Base-by-base conservation (phyloP, 352 stramenopile species). In the Phytophthora europaea region DNA sequence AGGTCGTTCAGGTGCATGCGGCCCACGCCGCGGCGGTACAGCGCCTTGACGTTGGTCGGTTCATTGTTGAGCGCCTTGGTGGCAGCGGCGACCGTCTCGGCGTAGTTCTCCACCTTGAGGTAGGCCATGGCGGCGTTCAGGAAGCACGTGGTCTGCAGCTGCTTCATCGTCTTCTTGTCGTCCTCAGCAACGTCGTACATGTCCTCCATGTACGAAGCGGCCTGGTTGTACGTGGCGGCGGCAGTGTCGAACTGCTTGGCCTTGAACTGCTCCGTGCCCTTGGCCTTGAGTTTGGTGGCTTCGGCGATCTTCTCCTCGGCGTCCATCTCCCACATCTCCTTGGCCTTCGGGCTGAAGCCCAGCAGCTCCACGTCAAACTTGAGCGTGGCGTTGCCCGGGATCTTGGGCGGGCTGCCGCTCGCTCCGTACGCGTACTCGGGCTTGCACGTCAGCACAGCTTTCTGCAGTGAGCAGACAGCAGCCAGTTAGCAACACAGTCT, bases 301-400 rank as follows among this genome's bases (percentile, higher is more conserved):
- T 97, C 90, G 12, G 79, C 80, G 40, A 99, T 87, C 72, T 95
- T 97, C 69, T 96, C 89, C 20, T 85, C 79, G 0, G 86, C 70
- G 52, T 91, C 83, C 88, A 97, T 96, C 64, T 99, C 93, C 94
- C 93, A 98, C 74, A 96, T 93, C 77, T 98, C 91, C 77, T 99
- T 98, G 40, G 94, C 91, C 80, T 99, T 99, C 57, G 97, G 93
- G 58, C 89, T 87, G 77, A 98, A 99, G 52, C 88, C 93, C 28
- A 99, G 73, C 54, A 99, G 78, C 81, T 99, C 97, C 9, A 99
- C 96, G 54, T 99, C 97, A 79, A 99, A 99, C 74, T 98, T 93
- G 18, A 99, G 80, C 60, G 91, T 98, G 7, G 96, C 92, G 59
- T 98, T 96, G n/a, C 87, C 76, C 8, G 97, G 97, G 70, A 99